Evolutionary conservation across 805 yeast genomes (phyloP), one percentile per base, ranked within the genome.

Genomic region (Debaryomyces prosopidis): DNA sequence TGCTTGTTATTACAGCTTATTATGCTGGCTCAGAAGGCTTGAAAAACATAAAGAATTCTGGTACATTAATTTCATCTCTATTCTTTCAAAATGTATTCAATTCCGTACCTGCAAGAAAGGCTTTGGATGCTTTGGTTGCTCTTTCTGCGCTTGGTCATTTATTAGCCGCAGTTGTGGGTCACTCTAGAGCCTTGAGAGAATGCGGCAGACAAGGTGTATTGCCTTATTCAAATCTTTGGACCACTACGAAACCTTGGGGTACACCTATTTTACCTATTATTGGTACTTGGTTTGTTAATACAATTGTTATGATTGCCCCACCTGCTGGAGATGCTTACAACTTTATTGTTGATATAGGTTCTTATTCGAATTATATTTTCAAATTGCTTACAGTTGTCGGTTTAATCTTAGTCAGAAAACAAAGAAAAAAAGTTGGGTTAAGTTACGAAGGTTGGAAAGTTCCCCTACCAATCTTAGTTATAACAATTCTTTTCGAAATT

Each of bases 251-350:
- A 43, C 69, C 69, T 12, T 64, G 51, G 46, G 66, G 67, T 8
- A 64, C 68, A 8, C 68, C 69, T 5, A 16, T 62, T 3, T 55
- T 64, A 26, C 57, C 69, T 3, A 48, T 57, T 5, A 33, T 62
- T 18, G 48, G 55, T 33, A 63, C 63, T 2, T 62, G 53, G 47
- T 17, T 60, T 23, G 53, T 64, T 30, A 64, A 63, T 46, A 28
- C 62, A 12, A 53, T 64, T 27, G 58, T 64, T 5, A 48, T 58
- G 37, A 47, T 64, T 28, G 68, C 69, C 23, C 69, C 69, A 17
- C 69, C 69, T 7, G 62, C 69, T 8, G 69, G 69, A 20, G 67
- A 63, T 48, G 69, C 69, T 5, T 64, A 63, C 48, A 63, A 63
- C 48, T 62, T 63, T 31, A 56, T 64, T 10, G 63, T 63, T 35